These are phyloP conservation scores for Sporothrix variecibatus DNA, from an alignment of 2,329 filamentous ascomycete genomes.

Conservation along the genomic window DNA sequence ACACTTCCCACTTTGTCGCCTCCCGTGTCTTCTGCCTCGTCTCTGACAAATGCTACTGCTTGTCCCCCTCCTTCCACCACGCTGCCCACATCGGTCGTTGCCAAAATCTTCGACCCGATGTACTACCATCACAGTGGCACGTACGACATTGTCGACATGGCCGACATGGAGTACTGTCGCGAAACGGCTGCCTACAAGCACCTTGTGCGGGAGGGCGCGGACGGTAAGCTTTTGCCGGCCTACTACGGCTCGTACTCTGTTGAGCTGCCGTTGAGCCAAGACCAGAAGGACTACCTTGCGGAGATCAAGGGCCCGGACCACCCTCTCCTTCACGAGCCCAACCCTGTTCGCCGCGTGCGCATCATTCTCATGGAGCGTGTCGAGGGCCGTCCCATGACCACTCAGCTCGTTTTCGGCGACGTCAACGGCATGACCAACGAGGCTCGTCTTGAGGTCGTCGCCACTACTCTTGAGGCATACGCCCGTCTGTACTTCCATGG, in stretches of 20 bases:
- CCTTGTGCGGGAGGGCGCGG: slow-evolving; percentile 24
- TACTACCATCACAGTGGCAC: slow-evolving; percentile 30
- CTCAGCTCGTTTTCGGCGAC: slow-evolving; percentile 27
- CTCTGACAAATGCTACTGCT: background rate
- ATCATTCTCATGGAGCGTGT: slow-evolving; percentile 27
- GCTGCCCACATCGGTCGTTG: slow-evolving; percentile 18
- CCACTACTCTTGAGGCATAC: slow-evolving; percentile 28
- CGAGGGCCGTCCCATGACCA: slow-evolving; percentile 25
- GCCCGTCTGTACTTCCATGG: slow-evolving; percentile 28
- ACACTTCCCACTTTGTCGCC: background rate
- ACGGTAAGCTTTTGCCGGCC: slow-evolving; percentile 28
- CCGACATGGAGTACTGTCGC: slow-evolving; percentile 31
- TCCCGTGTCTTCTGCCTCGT: background rate
- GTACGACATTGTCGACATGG: slow-evolving; percentile 29
- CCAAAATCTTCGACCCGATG: slow-evolving; percentile 31
- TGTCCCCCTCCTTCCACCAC: background rate
- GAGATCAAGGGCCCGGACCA: background rate
- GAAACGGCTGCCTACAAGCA: slow-evolving; percentile 30
- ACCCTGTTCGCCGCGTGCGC: slow-evolving; percentile 23
- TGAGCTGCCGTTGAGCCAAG: slow-evolving; percentile 20
- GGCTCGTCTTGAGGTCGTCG: slow-evolving; percentile 25
- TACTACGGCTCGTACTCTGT: slow-evolving; percentile 28
- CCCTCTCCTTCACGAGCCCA: background rate
- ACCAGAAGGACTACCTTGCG: slow-evolving; percentile 17
- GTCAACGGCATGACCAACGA: slow-evolving; percentile 18